A percentile compares a stretch with the other conserved stretches of the same genome.
These are phyloP conservation scores for Collybiopsis luxurians DNA, from an alignment of 768 basidiomycete species.

Conservation along the genomic window DNA sequence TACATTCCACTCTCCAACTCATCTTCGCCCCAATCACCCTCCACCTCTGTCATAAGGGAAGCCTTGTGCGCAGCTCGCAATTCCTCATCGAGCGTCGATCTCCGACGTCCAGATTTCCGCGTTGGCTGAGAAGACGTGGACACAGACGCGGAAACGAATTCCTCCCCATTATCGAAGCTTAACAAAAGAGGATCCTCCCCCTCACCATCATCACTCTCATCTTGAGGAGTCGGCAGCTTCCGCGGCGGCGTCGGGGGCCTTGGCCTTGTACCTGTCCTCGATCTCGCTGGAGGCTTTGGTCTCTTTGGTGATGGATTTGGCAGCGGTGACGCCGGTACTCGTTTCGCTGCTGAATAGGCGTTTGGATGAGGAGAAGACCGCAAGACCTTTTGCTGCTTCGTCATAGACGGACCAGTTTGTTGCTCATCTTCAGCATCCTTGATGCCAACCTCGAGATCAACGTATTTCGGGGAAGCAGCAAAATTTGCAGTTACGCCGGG, in stretches of 20 bases:
- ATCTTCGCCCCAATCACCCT: slow-evolving; percentile 26
- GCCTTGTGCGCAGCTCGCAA: slow-evolving; percentile 39
- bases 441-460: slow-evolving; percentile 35
- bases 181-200: slow-evolving; percentile 36
- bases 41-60: not conserved
- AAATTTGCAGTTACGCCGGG: slow-evolving; percentile 10
- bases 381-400: not conserved
- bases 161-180: slow-evolving; percentile 20
- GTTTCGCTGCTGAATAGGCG: not conserved
- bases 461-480: not conserved
- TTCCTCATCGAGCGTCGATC: slow-evolving; percentile 68
- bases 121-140: not conserved
- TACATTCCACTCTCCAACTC: slow-evolving; percentile 51
- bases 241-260: slow-evolving; percentile 20
- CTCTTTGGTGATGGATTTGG: slow-evolving; percentile 53
- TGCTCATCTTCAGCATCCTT: slow-evolving; percentile 16
- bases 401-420: not conserved
- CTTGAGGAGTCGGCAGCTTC: slow-evolving; percentile 8
- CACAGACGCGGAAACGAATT: not conserved
- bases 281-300: slow-evolving; percentile 50
- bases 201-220: slow-evolving; percentile 27
- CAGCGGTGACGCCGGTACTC: slow-evolving; percentile 59
- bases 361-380: not conserved
- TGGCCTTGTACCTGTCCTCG: slow-evolving; percentile 11
- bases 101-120: slow-evolving; percentile 17